Base-by-base conservation (phyloP, 2,329 filamentous ascomycete genomes). In the Helotiales sp. region DNA sequence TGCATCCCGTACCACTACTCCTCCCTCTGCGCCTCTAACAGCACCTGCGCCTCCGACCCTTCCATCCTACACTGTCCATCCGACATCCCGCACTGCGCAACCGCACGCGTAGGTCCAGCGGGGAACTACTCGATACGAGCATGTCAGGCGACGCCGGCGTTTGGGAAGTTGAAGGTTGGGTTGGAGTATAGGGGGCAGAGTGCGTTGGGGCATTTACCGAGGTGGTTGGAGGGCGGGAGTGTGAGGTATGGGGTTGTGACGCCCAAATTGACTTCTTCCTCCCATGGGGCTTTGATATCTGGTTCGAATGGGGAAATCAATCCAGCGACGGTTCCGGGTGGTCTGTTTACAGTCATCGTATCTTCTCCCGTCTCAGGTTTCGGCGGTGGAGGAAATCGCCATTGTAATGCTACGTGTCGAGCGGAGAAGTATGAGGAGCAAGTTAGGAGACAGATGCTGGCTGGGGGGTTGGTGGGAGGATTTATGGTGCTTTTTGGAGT, bases 401-500 rank as follows among this genome's bases (percentile, higher is more conserved):
- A 28, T 13, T 20, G 47, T 24, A 37, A 28, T 24, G n/a, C n/a
- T 28, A 30, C 26, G 28, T 24, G 32, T 8, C 20, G 20, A 45
- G 24, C 0, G 10, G 43, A n/a, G 28, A 24, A 22, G 34, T 47
- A 61, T 40, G 37, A 45, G 17, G 37, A 17, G 26, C 45, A 61
- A 37, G 61, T 30, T 11, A 32, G 37, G 22, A 69, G n/a, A 28
- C 34, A 58, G 61, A 45, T 65, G 32, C 15, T 70, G 10, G 54
- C 54, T 40, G 65, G 65, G 1, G 28, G 60, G 11, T 34, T 66
- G 26, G 55, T 69, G 43, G 65, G 68, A 7, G 45, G 52, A 1
- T 43, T 59, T 20, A 61, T 67, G 58, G 24, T 59, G 13, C 17
- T 65, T 40, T 40, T 40, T 17, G 37, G 37, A 15, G 37, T 6